Evolutionary conservation across 2,329 filamentous ascomycete genomes (phyloP), one percentile per base, ranked within the genome.

Genomic region (Aspergillus ruber): DNA sequence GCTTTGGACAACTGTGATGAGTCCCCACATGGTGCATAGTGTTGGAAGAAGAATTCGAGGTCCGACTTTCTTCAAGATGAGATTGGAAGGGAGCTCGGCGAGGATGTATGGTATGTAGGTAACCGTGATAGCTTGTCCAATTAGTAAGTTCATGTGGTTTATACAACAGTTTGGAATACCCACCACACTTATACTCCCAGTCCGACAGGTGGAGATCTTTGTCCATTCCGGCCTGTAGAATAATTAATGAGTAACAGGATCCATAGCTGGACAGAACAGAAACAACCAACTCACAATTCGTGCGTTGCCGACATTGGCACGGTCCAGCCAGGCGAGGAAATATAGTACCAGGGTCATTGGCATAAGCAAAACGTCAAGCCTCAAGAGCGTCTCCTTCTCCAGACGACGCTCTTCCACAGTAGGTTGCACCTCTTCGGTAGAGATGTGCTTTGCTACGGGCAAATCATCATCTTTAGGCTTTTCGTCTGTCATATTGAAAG

Each of bases 1-100:
- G 15, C 49, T 50, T 38, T 53, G 50, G 10, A 67, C 64, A 39
- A 74, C 69, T 10, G 68, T 71, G 4, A 69, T 63, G 12, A 75
- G 43, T 1, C 65, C 65, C 72, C 72, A 75, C 42, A 65, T 56
- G 21, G 71, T 53, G 45, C 58, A 56, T 42, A 67, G 50, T 17
- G 57, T 55, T 3, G 63, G 60, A 13, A 68, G 58, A 17, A 66
- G 55, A 18, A 61, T 54, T 18, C 62, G 56, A 6, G 69, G 66
- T 4, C 48, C 50, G 41, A 56, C 45, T 17, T 48, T 48, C 42
- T 52, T 50, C 10, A 54, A 39, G 46, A 55, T 42, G 25, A 29
- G 25, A 29, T 29, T 29, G 10, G 25, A 29, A 5, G 10, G 25
- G 25, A 29, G 25, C 23, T 55, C 53, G 3, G 51, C 39, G 38